These are phyloP conservation scores for Musa schizocarpa DNA, from an alignment of 176 grass and related monocot genomes.

Conservation along the genomic window DNA sequence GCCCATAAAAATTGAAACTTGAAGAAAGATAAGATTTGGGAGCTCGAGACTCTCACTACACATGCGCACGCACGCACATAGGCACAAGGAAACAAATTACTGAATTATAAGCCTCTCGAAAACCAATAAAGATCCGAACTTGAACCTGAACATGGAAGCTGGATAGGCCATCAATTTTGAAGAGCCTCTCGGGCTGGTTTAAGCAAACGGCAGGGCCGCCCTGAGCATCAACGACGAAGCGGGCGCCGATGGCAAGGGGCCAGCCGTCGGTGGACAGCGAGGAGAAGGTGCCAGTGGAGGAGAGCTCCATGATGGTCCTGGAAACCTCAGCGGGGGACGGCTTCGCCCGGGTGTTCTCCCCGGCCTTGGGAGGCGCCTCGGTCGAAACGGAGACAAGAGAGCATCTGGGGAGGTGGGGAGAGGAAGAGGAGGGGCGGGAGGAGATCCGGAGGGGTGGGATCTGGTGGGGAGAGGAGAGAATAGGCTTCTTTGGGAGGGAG, in stretches of 20 bases:
- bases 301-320: conserved; percentile 70
- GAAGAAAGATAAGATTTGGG: neutral
- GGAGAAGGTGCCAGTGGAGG: conserved; percentile 57
- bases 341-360: conserved; percentile 10
- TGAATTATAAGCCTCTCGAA: conserved; percentile 1
- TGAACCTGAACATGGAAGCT: conserved; percentile 83
- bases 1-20: neutral
- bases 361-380: neutral
- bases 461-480: conserved; percentile 4
- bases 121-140: neutral
- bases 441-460: neutral
- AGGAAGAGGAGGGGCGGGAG: neutral
- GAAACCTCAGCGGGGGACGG: conserved; percentile 66
- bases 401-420: conserved; percentile 8
- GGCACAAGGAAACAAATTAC: neutral
- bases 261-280: conserved; percentile 45
- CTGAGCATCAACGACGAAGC: conserved; percentile 59
- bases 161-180: conserved; percentile 31
- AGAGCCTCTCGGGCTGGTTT: conserved; percentile 23
- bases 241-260: conserved; percentile 66
- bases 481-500: neutral
- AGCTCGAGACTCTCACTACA: neutral
- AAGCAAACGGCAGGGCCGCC: conserved; percentile 71
- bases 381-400: conserved; percentile 26
- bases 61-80: neutral